These are phyloP conservation scores for Pascua sp. DNA, from an alignment of 1,284 basidiomycete species.

Conservation along the genomic window DNA sequence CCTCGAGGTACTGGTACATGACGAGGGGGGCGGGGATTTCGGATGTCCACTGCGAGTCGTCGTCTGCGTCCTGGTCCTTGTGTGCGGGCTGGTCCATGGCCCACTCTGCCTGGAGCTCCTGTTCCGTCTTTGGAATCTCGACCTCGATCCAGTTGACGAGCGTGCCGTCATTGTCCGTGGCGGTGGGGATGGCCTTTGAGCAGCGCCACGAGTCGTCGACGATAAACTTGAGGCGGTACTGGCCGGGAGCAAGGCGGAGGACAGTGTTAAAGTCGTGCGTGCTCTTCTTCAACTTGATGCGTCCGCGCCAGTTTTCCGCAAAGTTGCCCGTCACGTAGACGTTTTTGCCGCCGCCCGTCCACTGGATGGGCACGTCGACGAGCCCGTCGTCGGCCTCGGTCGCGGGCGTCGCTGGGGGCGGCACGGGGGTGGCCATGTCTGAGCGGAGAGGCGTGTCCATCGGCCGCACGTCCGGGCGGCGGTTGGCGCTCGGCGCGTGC, in stretches of 20 bases:
- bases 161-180: slow-evolving; percentile 91
- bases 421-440: slow-evolving; percentile 24
- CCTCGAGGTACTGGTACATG: slow-evolving; percentile 73
- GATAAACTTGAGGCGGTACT: slow-evolving; percentile 93
- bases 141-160: slow-evolving; percentile 88
- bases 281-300: slow-evolving; percentile 53
- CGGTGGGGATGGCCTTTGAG: slow-evolving; percentile 73
- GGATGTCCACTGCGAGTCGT: slow-evolving; percentile 62
- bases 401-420: slow-evolving; percentile 32
- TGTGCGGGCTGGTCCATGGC: slow-evolving; percentile 37
- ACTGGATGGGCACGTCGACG: slow-evolving; percentile 45
- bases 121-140: slow-evolving; percentile 42
- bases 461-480: slow-evolving; percentile 15
- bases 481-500: background rate
- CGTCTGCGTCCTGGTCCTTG: slow-evolving; percentile 40
- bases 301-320: slow-evolving; percentile 57
- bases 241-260: slow-evolving; percentile 72
- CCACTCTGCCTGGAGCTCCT: slow-evolving; percentile 48
- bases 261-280: slow-evolving; percentile 52
- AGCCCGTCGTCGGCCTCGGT: slow-evolving; percentile 27
- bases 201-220: slow-evolving; percentile 86
- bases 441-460: slow-evolving; percentile 18
- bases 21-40: slow-evolving; percentile 70
- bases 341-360: slow-evolving; percentile 50
- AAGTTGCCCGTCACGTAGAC: slow-evolving; percentile 60